These are phyloP conservation scores for Eucalyptus pumila DNA, from an alignment of 345 rosid genomes.

Conservation along the genomic window DNA sequence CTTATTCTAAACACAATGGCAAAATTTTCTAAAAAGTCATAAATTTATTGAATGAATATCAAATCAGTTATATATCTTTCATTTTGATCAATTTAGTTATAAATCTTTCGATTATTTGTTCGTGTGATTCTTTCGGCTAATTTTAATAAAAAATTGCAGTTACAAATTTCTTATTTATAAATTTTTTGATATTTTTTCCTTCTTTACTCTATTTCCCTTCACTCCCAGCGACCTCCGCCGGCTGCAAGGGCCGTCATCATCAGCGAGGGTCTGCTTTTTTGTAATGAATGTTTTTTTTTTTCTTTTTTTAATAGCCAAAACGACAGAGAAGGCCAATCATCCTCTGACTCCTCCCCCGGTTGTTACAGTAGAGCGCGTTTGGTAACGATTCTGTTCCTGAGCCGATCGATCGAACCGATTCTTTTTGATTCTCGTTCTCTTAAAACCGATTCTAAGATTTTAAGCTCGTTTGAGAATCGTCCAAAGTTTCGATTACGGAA, in stretches of 20 bases:
- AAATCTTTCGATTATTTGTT: fast-evolving
- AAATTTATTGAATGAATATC: neutral
- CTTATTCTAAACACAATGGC: neutral
- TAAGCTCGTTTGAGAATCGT: too few species aligned
- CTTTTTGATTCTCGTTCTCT: too few species aligned
- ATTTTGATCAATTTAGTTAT: neutral
- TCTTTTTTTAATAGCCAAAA: neutral
- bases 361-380: neutral
- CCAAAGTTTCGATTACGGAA: too few species aligned
- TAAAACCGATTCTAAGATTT: too few species aligned
- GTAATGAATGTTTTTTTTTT: neutral
- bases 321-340: neutral
- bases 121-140: fast-evolving
- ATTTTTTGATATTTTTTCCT: neutral
- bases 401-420: too few species aligned
- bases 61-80: fast-evolving
- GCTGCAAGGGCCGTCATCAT: neutral
- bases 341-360: neutral
- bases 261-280: neutral
- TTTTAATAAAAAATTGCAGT: neutral
- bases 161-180: neutral
- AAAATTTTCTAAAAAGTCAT: neutral
- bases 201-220: neutral
- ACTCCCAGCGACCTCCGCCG: neutral
- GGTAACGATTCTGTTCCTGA: too few species aligned